These are phyloP conservation scores for Fusarium albosuccineum DNA, from an alignment of 2,329 filamentous ascomycete genomes.

Conservation along the genomic window DNA sequence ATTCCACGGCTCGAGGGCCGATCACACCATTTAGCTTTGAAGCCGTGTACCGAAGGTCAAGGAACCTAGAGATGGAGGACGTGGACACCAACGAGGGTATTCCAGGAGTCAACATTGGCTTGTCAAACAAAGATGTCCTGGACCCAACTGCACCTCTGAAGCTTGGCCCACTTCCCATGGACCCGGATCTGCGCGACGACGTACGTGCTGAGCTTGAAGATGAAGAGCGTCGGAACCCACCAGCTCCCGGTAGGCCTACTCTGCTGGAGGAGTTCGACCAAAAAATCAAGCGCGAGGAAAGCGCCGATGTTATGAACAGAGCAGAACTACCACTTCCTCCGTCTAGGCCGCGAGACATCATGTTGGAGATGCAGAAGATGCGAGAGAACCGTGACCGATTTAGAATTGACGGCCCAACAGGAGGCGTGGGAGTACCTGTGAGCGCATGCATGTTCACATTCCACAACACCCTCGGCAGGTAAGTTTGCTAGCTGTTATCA, in stretches of 20 bases:
- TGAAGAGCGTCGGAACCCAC: conserved; percentile 82
- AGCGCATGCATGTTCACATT: conserved; percentile 99
- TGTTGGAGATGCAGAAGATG: conserved; percentile 93
- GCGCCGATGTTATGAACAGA: conserved; percentile 83
- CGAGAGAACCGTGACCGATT: conserved; percentile 94
- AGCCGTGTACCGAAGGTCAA: conserved; percentile 68
- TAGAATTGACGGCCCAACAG: conserved; percentile 85
- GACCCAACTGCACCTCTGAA: conserved; percentile 72
- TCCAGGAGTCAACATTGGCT: conserved; percentile 71
- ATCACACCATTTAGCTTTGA: conserved; percentile 75
- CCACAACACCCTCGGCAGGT: conserved; percentile 95
- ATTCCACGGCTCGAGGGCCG: conserved; percentile 70
- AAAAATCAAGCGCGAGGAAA: conserved; percentile 89
- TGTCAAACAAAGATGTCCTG: conserved; percentile 71
- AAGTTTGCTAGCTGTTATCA: conserved; percentile 49
- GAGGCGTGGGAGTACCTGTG: conserved; percentile 84
- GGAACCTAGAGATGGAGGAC: conserved; percentile 73
- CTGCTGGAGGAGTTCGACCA: conserved; percentile 90
- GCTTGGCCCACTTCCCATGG: conserved; percentile 86
- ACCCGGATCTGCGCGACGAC: conserved; percentile 84
- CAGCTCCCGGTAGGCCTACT: conserved; percentile 75
- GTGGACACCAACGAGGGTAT: conserved; percentile 75
- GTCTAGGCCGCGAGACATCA: conserved; percentile 88
- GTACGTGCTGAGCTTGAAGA: conserved; percentile 89
- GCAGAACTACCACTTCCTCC: conserved; percentile 88